Evolutionary conservation across 2,329 filamentous ascomycete species (phyloP).

Genomic region (Penicillium sp.): DNA sequence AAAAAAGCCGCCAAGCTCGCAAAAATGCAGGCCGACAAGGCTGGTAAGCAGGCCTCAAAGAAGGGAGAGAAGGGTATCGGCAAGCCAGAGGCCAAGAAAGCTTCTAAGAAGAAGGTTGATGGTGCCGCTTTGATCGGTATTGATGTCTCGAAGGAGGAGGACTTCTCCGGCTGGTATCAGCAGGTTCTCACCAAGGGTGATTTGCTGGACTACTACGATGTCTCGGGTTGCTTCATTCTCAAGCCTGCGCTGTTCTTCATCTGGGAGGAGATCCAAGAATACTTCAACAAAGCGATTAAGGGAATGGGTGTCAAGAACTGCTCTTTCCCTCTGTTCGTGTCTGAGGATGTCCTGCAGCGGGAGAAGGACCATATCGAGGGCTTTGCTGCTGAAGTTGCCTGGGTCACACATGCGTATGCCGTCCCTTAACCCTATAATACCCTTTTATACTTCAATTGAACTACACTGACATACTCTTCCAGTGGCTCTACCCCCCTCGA

Average conservation of each 20-base stretch:
- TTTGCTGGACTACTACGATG: constrained; percentile 97
- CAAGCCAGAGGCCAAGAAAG: constrained; percentile 7
- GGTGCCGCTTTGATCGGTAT: constrained; percentile 75
- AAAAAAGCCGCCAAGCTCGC: constrained; percentile 51
- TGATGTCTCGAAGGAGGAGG: constrained; percentile 76
- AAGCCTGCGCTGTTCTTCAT: constrained; percentile 68
- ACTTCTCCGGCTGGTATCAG: constrained; percentile 95
- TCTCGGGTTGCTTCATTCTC: constrained; percentile 95
- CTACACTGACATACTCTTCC: constrained; percentile 11
- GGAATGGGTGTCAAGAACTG: constrained; percentile 89
- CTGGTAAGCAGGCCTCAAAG: constrained; percentile 32
- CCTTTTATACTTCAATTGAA: background rate
- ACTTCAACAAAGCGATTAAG: constrained; percentile 69
- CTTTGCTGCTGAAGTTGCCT: constrained; percentile 72
- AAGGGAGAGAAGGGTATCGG: constrained; percentile 29
- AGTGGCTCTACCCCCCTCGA: constrained; percentile 92
- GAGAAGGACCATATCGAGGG: constrained; percentile 98
- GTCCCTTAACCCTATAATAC: background rate
- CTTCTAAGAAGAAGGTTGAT: constrained; percentile 54
- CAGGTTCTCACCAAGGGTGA: constrained; percentile 96
- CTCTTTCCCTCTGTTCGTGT: constrained; percentile 95
- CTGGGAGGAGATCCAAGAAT: constrained; percentile 64
- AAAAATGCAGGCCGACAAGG: constrained; percentile 44
- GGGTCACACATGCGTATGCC: constrained; percentile 50
- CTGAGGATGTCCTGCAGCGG: constrained; percentile 75